Conservation (phyloP, 176 grass and related monocot species). For the Dendrocalamus sinicus region DNA sequence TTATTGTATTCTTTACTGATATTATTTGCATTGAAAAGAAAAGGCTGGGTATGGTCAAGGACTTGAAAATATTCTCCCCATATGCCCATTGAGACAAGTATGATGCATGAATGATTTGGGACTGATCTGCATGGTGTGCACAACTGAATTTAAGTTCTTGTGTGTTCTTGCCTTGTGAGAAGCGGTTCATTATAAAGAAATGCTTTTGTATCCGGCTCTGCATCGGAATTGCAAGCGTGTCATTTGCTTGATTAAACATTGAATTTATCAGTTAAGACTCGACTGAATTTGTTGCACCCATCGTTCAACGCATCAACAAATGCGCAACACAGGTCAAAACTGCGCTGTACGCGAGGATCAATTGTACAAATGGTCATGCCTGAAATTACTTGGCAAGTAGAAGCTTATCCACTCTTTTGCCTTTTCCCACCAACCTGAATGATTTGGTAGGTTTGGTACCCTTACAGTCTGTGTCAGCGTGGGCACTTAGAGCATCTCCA, state of each 20-base stretch:
- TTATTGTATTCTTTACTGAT: conserved; percentile 60
- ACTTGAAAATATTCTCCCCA: not conserved
- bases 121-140: not conserved
- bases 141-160: not conserved
- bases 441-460: too few relatives aligned
- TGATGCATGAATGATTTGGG: not conserved
- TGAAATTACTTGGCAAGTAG: not conserved
- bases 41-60: conserved; percentile 27
- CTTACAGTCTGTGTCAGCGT: too few relatives aligned
- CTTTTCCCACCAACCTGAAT: too few relatives aligned
- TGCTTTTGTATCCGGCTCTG: not conserved
- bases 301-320: not conserved
- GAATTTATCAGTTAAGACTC: not conserved
- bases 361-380: not conserved
- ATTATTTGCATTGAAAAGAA: conserved; percentile 47
- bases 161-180: not conserved
- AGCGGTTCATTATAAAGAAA: not conserved
- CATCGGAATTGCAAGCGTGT: not conserved
- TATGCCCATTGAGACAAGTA: not conserved
- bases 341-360: not conserved
- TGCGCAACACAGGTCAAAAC: not conserved
- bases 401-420: not conserved
- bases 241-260: not conserved
- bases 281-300: not conserved
- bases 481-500: too few relatives aligned